Conservation (phyloP, 1,139 yeast species). For the Taphrina flavorubra region DNA sequence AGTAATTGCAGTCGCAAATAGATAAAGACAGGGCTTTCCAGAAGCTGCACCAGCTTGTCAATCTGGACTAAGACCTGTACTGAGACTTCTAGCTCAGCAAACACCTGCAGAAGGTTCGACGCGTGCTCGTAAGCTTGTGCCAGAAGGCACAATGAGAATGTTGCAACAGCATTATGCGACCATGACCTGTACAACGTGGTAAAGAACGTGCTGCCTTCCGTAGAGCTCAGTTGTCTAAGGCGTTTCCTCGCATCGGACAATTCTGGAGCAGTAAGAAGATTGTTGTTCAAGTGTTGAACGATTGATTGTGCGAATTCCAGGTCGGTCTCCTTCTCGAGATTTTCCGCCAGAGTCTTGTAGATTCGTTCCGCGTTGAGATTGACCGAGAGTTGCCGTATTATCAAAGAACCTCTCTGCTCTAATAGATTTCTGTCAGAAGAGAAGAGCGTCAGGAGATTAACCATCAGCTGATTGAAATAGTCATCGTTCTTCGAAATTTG, state of each 20-base stretch:
- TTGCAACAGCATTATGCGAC: slow-evolving; percentile 92
- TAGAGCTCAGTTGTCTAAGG: slow-evolving; percentile 21
- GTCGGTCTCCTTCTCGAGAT: slow-evolving; percentile 68
- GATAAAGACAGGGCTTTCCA: slow-evolving; percentile 89
- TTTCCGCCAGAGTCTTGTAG: slow-evolving; percentile 79
- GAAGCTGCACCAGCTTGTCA: slow-evolving; percentile 76
- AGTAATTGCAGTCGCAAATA: slow-evolving; percentile 79
- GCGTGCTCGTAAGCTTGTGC: slow-evolving; percentile 92
- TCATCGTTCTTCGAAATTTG: slow-evolving; percentile 78
- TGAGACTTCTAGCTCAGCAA: slow-evolving; percentile 76
- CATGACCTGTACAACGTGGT: slow-evolving; percentile 82
- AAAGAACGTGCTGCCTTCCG: slow-evolving; percentile 69
- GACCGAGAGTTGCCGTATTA: slow-evolving; percentile 80
- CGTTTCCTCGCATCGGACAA: slow-evolving; percentile 35
- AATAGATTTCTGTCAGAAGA: slow-evolving; percentile 67
- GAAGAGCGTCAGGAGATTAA: slow-evolving; percentile 71
- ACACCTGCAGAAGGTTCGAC: slow-evolving; percentile 72
- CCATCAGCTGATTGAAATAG: slow-evolving; percentile 77
- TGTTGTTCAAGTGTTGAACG: slow-evolving; percentile 86
- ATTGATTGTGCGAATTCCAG: slow-evolving; percentile 62
- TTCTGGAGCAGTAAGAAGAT: slow-evolving; percentile 70
- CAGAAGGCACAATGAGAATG: slow-evolving; percentile 79
- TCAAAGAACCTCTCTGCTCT: slow-evolving; percentile 79
- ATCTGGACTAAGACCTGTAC: slow-evolving; percentile 75
- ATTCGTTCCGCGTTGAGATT: slow-evolving; percentile 82